Base-by-base conservation (phyloP, 2,329 filamentous ascomycete species). In the Volutella citrinella region DNA sequence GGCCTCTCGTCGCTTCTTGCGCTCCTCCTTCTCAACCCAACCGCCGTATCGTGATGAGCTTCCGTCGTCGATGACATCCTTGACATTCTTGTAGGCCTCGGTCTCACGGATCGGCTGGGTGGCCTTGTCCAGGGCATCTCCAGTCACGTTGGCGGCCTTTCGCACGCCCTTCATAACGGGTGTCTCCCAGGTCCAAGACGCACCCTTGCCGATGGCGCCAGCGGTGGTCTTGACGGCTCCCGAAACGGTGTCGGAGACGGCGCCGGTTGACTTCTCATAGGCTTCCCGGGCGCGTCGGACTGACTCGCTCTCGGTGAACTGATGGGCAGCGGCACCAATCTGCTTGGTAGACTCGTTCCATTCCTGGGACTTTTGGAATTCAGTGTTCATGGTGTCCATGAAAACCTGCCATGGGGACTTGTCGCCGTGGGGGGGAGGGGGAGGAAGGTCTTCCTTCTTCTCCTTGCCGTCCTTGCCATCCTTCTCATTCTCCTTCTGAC, bases 321-420 rank as follows among this genome's bases (percentile, higher is more conserved):
- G 82, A 57, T 95, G 84, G 13, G 91, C 88, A 6, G 85, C 87
- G 30, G 87, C 87, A 13, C 87, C 86, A 25, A 98, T 77, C 48
- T 93, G 87, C 69, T 98, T 97, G 25, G 91, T 98, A 26, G 88
- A 95, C 59, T 98, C 93, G 57, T 98, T 95, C 93, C 93, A 98
- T 63, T 98, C 93, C 60, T 97, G 95, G 12, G 90, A 97, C 32
- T 88, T 86, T 64, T 96, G 89, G 68, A 98, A 95, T 65, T 98
- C 93, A 37, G 74, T 76, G 61, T 87, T 80, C 65, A 98, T 79
- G n/a, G 93, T 98, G 59, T 98, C 93, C 56, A 87, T 87, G 69
- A 98, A 98, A 19, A 98, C 93, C 61, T 97, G 88, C 90, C 93
- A 97, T 34, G 93, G 93, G 4, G 91, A 93, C 73, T 98, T 98